A percentile compares a stretch with the other conserved stretches of the same genome.
Evolutionary conservation across 371 early-diverging fungal species (phyloP).

Genomic region (Haplosporangium sp.): DNA sequence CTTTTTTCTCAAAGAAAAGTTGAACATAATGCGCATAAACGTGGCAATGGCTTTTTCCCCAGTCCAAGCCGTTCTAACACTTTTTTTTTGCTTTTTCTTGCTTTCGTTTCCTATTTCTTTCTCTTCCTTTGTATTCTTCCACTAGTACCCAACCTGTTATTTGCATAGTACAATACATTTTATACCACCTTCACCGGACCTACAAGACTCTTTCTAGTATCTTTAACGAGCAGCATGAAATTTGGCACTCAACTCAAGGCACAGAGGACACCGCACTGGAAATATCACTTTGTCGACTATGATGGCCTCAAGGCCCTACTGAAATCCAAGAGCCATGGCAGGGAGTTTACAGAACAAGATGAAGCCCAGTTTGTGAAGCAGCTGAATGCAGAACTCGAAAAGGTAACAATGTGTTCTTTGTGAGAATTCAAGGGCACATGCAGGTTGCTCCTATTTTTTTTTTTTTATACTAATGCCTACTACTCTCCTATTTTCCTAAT

Average conservation of each 20-base stretch:
- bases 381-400: conserved; percentile 84
- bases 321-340: conserved; percentile 55
- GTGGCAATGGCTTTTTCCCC: no score
- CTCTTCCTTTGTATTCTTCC: not conserved
- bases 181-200: not conserved
- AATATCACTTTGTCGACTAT: conserved; percentile 88
- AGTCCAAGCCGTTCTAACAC: no score
- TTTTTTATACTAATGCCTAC: not conserved
- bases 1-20: no score
- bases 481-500: not conserved
- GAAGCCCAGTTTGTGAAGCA: conserved; percentile 81
- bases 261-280: conserved; percentile 76
- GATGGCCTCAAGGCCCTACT: conserved; percentile 79
- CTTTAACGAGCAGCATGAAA: conserved; percentile 70
- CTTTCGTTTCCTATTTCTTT: no score
- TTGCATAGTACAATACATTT: not conserved
- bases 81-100: no score
- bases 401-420: conserved; percentile 60
- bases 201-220: not conserved
- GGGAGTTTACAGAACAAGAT: conserved; percentile 67
- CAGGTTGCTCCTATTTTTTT: not conserved
- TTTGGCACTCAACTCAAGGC: conserved; percentile 79
- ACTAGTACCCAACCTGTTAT: not conserved
- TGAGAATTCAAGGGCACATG: not conserved
- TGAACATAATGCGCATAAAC: no score